Base-by-base conservation (phyloP, 1,284 basidiomycete species). In the Malassezia psittaci region DNA sequence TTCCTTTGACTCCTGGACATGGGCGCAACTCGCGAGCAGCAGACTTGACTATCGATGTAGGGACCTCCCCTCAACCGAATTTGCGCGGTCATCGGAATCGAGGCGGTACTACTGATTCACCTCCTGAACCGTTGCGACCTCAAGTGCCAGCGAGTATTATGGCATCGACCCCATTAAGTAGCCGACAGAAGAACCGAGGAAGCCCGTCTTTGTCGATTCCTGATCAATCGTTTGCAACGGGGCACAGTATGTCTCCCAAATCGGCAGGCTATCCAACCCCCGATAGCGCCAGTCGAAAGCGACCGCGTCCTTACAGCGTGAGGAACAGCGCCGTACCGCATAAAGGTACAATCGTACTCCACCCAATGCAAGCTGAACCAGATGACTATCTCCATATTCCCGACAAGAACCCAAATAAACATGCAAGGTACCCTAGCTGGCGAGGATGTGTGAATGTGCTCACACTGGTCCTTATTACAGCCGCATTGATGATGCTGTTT, bases 371-470 rank as follows among this genome's bases (percentile, higher is more conserved):
- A 21, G 51, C 54, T 10, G 68, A 70, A n/a, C 60, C 63, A 5
- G 68, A 70, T 44, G 68, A 70, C 54, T 68, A 68, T 46, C 60
- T 68, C 6, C 65, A 68, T 46, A 43, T 60, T 19, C 65, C 61
- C 45, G 62, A 63, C 40, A 52, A 53, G 13, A 63, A 65, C 35
- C 58, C 59, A 44, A 67, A 72, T 49, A 54, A 54, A 15, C 64
- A 57, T 2, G 66, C 64, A 12, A 58, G 59, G 41, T 46, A 51
- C 32, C 62, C 61, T 38, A 64, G 62, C 18, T 40, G 62, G 59
- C 60, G 67, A 15, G 71, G 68, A 1, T 52, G 62, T 16, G 55
- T 70, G 54, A 72, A 74, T 50, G 45, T 68, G 15, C 38, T 60
- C n/a, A 71, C 67, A 0, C 61, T 72, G 29, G 40, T 54, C 15